phyloP scores from a whole-genome alignment of 2,329 filamentous ascomycete species.

The Fusarium miscanthi region DNA sequence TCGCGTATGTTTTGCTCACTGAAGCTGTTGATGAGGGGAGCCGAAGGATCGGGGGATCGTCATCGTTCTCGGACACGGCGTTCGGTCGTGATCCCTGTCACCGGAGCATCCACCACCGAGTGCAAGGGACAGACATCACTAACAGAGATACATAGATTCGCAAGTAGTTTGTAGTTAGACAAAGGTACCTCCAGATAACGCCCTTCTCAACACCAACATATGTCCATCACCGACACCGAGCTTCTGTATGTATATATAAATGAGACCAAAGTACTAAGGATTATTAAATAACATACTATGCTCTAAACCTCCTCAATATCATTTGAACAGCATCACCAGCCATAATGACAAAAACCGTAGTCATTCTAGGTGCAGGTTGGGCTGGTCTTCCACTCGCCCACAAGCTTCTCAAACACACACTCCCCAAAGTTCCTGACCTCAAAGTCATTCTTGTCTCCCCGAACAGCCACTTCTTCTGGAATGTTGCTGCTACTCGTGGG shows the following conservation, averaged over 20 bases:
- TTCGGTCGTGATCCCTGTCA: constrained; percentile 42
- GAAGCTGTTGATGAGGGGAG: not conserved
- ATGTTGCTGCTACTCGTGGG: constrained; percentile 65
- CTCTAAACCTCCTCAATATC: too few species aligned
- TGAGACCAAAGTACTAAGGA: not conserved
- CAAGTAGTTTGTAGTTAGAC: rapidly evolving
- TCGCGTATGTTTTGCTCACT: not conserved
- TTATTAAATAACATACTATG: rapidly evolving
- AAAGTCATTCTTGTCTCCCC: constrained; percentile 66
- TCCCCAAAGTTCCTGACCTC: constrained; percentile 53
- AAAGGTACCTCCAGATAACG: not conserved
- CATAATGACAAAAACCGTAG: constrained; percentile 61
- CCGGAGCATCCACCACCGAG: constrained; percentile 6
- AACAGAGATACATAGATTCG: constrained; percentile 3
- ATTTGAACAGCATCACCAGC: not conserved
- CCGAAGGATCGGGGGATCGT: constrained; percentile 28
- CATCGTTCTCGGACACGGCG: constrained; percentile 46
- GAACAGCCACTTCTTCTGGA: constrained; percentile 67
- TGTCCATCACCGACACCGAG: constrained; percentile 16
- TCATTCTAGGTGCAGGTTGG: constrained; percentile 64
- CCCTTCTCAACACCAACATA: rapidly evolving
- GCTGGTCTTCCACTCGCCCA: constrained; percentile 64
- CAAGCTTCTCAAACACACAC: constrained; percentile 62
- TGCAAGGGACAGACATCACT: not conserved
- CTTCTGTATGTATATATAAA: not conserved